These are phyloP conservation scores for Daedaleopsis nitida DNA, from an alignment of 768 basidiomycete species.

Conservation along the genomic window DNA sequence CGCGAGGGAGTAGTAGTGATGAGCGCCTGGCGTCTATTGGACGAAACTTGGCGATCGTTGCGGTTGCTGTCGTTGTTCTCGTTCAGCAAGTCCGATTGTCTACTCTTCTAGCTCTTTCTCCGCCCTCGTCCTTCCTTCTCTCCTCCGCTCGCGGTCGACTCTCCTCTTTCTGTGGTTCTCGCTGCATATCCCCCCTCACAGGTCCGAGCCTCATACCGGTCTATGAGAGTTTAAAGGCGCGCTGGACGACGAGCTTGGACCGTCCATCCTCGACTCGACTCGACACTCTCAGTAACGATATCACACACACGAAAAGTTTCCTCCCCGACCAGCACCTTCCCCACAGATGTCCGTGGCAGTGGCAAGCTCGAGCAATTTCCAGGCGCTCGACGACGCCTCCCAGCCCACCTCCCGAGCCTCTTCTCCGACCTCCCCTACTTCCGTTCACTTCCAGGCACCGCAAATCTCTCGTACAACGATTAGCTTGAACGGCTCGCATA, in stretches of 20 bases:
- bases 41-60: not conserved
- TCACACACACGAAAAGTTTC: not conserved
- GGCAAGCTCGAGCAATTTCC: slow-evolving; percentile 25
- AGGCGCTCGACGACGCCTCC: slow-evolving; percentile 37
- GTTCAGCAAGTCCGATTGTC: not conserved
- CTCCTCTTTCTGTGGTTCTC: not conserved
- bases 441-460: slow-evolving; percentile 30
- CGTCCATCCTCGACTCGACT: slow-evolving; percentile 2
- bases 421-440: slow-evolving; percentile 38
- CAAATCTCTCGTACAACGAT: slow-evolving; percentile 43
- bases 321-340: not conserved
- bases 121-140: slow-evolving; percentile 6
- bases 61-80: not conserved
- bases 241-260: slow-evolving; percentile 17
- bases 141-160: slow-evolving; percentile 3
- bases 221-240: slow-evolving; percentile 19
- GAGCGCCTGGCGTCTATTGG: not conserved
- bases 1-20: not conserved
- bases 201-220: slow-evolving; percentile 20
- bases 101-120: slow-evolving; percentile 4
- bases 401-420: slow-evolving; percentile 40
- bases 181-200: slow-evolving; percentile 3
- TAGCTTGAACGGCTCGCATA: slow-evolving; percentile 37
- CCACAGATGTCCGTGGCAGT: slow-evolving; percentile 29
- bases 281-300: slow-evolving; percentile 3